These are phyloP conservation scores for Amauroascus niger DNA, from an alignment of 2,329 filamentous ascomycete genomes.

Conservation along the genomic window DNA sequence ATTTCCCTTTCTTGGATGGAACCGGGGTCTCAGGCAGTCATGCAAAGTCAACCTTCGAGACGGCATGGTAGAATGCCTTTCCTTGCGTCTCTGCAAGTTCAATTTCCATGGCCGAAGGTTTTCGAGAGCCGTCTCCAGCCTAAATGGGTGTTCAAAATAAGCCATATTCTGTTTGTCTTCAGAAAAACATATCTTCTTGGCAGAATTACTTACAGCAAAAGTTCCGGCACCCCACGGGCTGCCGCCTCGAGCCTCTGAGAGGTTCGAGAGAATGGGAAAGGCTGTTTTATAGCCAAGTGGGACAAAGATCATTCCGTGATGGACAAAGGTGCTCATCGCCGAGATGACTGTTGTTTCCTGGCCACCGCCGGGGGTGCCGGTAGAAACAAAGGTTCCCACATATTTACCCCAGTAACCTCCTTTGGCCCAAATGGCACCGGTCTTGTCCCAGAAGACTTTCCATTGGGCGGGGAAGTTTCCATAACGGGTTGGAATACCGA, in stretches of 20 bases:
- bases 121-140: constrained; percentile 66
- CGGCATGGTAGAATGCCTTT: constrained; percentile 67
- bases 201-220: constrained; percentile 57
- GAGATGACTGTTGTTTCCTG: constrained; percentile 82
- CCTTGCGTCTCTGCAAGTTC: constrained; percentile 74
- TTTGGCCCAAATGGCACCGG: constrained; percentile 69
- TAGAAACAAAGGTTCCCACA: constrained; percentile 82
- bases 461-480: constrained; percentile 96
- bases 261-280: constrained; percentile 60
- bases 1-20: constrained; percentile 43
- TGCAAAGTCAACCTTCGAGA: constrained; percentile 59
- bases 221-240: constrained; percentile 90
- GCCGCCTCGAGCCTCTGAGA: constrained; percentile 75
- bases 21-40: constrained; percentile 52
- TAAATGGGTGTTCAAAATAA: too few species aligned
- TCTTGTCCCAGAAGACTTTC: constrained; percentile 79
- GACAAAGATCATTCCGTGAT: constrained; percentile 96
- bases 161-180: too few species aligned
- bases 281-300: constrained; percentile 81
- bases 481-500: constrained; percentile 91
- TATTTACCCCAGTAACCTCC: constrained; percentile 80
- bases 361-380: constrained; percentile 74
- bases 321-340: constrained; percentile 72
- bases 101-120: constrained; percentile 66
- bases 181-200: too few species aligned